Conservation (phyloP, 1,284 basidiomycete species). For the Ceratobasidium sp. region DNA sequence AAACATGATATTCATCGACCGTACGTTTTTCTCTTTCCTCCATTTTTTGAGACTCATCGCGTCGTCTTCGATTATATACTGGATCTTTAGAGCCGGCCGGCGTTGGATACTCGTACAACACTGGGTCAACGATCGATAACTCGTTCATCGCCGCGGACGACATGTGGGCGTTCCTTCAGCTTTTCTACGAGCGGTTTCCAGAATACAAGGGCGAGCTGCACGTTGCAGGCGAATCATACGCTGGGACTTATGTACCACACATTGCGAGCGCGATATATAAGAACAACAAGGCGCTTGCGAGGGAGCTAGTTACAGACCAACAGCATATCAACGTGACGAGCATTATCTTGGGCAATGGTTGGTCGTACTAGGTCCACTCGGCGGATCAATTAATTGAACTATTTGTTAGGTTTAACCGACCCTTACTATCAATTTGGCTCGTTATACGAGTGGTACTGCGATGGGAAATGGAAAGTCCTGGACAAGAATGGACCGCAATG, state of each 20-base stretch:
- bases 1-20: conserved; percentile 62
- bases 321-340: conserved; percentile 60
- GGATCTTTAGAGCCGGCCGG: conserved; percentile 59
- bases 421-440: conserved; percentile 58
- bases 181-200: conserved; percentile 62
- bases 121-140: conserved; percentile 59
- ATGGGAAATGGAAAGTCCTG: conserved; percentile 55
- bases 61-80: too few relatives aligned
- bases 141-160: conserved; percentile 62
- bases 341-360: conserved; percentile 62
- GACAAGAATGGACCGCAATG: conserved; percentile 56
- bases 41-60: too few relatives aligned
- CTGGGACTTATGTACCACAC: conserved; percentile 63
- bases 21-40: conserved; percentile 3
- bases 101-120: conserved; percentile 67
- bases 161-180: conserved; percentile 66
- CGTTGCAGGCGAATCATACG: conserved; percentile 68
- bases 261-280: conserved; percentile 61
- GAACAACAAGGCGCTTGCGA: conserved; percentile 55
- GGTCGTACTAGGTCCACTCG: neutral
- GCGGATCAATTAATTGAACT: neutral
- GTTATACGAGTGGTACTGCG: conserved; percentile 63
- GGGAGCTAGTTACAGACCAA: conserved; percentile 44
- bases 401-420: conserved; percentile 55
- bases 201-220: conserved; percentile 53